Evolutionary conservation across 768 basidiomycete species (phyloP).

Genomic region (Leccinum uliginosum): DNA sequence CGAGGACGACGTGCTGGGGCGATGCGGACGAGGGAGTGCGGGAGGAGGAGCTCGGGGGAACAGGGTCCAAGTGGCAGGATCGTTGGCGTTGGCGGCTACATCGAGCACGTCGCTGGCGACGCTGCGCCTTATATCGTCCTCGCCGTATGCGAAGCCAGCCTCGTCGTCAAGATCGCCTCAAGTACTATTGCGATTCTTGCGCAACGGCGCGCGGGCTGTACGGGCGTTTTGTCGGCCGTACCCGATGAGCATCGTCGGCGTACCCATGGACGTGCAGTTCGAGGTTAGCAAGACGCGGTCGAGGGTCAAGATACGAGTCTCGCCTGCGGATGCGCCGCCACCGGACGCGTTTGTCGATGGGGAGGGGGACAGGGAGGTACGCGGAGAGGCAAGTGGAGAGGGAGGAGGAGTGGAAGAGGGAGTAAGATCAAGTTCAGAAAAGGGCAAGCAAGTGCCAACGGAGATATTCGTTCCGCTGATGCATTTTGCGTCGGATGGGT

Average conservation of each 20-base stretch:
- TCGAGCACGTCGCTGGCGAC: slow-evolving; percentile 22
- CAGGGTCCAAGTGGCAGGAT: background rate
- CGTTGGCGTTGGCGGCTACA: slow-evolving; percentile 6
- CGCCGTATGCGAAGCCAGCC: background rate
- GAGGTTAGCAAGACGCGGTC: slow-evolving; percentile 69
- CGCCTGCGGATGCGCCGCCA: slow-evolving; percentile 46
- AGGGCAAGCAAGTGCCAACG: slow-evolving; percentile 45
- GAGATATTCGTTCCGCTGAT: slow-evolving; percentile 90
- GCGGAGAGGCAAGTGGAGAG: too few species aligned
- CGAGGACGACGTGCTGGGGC: slow-evolving; percentile 52
- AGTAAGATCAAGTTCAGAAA: background rate
- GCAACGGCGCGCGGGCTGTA: slow-evolving; percentile 80
- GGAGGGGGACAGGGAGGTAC: background rate
- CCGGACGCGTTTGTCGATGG: background rate
- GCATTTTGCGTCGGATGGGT: slow-evolving; percentile 64
- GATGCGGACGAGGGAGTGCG: background rate
- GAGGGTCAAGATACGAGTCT: slow-evolving; percentile 62
- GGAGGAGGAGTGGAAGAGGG: too few species aligned
- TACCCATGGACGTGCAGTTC: slow-evolving; percentile 61
- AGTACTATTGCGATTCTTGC: slow-evolving; percentile 56
- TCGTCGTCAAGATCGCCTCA: background rate
- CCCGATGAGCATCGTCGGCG: slow-evolving; percentile 74
- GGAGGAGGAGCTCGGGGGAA: background rate
- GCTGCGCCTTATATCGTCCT: slow-evolving; percentile 8
- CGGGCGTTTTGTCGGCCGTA: slow-evolving; percentile 84